Evolutionary conservation across 2,329 filamentous ascomycete species (phyloP), one percentile per base, ranked within the genome.

Genomic region (Pseudofabraea citricarpa): DNA sequence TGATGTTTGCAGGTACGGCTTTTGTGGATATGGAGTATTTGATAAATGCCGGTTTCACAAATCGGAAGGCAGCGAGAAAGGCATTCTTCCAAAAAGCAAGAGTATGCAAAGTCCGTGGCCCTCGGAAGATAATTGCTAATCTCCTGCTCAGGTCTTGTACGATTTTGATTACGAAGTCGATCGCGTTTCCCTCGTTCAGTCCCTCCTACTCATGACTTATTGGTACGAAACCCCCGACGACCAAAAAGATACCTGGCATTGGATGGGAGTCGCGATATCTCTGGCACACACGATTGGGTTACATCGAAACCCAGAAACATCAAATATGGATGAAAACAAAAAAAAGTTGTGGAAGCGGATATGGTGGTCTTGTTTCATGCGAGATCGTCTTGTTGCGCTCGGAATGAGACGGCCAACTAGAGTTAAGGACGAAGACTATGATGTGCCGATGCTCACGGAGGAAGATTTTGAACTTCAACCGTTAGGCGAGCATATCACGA

Each of bases 341-440:
- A 86, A 90, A 60, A 87, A 82, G 57, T 70, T 96, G 40, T 95
- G 90, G 87, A 95, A 95, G 68, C 78, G 90, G 41, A 93, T 96
- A 54, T 97, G 91, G 91, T 97, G 91, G 91, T 95, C 87, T 23
- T 94, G 88, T 51, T 95, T 95, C 60, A 95, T 95, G 81, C 84
- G 90, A 43, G 91, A 97, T 65, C 85, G 90, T 38, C 75, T 96
- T 32, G 90, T 96, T 50, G 91, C 91, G 2, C 71, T 97, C 10
- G 91, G 91, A 44, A 96, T 96, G 90, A 81, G 91, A 44, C 81
- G 91, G 42, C 90, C 90, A 4, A 95, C 90, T 29, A 77, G 90
- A 41, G 94, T 96, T 65, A 94, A 94, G 72, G 84, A 90, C 47
- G 87, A 93, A 56, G 90, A 96, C 62, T 95, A 88, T 60, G 88